Percentiles rank a stretch among this genome's conserved stretches.
These are phyloP conservation scores for Fusarium penzigii DNA, from an alignment of 2,329 filamentous ascomycete species.

Conservation along the genomic window DNA sequence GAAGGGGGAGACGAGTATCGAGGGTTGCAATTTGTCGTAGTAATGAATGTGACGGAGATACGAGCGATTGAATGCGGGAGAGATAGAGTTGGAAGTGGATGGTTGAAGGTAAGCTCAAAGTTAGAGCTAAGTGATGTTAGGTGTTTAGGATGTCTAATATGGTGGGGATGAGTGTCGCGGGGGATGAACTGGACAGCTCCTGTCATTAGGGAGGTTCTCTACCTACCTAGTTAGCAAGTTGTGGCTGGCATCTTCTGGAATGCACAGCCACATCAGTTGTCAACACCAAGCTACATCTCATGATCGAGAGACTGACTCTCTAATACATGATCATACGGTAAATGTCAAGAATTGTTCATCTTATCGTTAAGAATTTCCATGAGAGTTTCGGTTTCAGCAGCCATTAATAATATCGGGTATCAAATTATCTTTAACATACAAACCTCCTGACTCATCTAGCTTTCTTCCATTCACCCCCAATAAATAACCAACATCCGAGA, in stretches of 20 bases:
- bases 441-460: background rate
- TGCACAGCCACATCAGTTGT: slow-evolving; percentile 17
- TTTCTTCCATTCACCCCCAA: background rate
- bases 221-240: background rate
- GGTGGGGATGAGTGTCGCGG: too few species aligned
- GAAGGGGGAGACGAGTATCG: background rate
- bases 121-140: too few species aligned
- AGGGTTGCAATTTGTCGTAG: background rate
- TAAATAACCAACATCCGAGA: background rate
- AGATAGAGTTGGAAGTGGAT: background rate
- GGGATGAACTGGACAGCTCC: too few species aligned
- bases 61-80: background rate
- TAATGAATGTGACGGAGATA: background rate
- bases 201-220: too few species aligned
- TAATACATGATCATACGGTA: background rate
- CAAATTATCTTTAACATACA: background rate
- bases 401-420: background rate
- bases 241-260: background rate
- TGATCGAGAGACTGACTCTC: background rate
- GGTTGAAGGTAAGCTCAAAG: background rate
- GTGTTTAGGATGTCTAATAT: too few species aligned
- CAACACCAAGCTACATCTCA: background rate
- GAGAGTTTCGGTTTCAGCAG: too few species aligned
- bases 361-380: background rate
- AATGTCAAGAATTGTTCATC: background rate